phyloP scores from a whole-genome alignment of 1,284 basidiomycete genomes.

The Rhodofomes roseus region DNA sequence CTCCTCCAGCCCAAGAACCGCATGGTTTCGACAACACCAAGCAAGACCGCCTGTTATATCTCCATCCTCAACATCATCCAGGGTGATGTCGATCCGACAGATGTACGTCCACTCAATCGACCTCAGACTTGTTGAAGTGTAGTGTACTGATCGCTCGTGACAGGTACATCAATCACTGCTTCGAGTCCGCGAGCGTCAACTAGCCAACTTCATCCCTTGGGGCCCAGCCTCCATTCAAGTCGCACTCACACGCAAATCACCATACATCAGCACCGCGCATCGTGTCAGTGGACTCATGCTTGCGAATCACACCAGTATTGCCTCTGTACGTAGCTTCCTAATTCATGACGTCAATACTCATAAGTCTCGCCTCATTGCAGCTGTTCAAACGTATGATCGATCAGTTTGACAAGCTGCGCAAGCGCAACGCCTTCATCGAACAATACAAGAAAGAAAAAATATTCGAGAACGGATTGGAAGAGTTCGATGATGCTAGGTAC shows the following conservation, averaged over 20 bases:
- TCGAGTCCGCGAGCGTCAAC: conserved; percentile 92
- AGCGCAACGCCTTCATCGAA: conserved; percentile 93
- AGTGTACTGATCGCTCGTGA: neutral
- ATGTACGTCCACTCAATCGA: conserved; percentile 50
- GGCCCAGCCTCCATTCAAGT: conserved; percentile 99
- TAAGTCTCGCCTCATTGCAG: conserved; percentile 35
- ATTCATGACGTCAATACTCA: neutral
- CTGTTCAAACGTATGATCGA: conserved; percentile 95
- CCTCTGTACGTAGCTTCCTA: conserved; percentile 64
- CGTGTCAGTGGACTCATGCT: conserved; percentile 98
- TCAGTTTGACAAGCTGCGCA: conserved; percentile 88
- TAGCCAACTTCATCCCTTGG: conserved; percentile 99
- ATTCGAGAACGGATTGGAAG: conserved; percentile 87
- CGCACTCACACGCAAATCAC: conserved; percentile 88
- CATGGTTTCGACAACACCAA: conserved; percentile 94
- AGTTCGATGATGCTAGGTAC: conserved; percentile 92
- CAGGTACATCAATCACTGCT: conserved; percentile 96
- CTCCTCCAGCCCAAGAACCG: conserved; percentile 98
- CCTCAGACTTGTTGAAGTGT: neutral
- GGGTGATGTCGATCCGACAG: conserved; percentile 96
- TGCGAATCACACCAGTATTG: conserved; percentile 97
- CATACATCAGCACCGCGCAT: conserved; percentile 85
- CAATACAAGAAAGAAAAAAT: conserved; percentile 97
- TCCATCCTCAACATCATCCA: conserved; percentile 99
- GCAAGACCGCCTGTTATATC: conserved; percentile 93